Evolutionary conservation across 2,329 filamentous ascomycete species (phyloP), one percentile per base, ranked within the genome.

Genomic region (Sclerotinia glacialis): DNA sequence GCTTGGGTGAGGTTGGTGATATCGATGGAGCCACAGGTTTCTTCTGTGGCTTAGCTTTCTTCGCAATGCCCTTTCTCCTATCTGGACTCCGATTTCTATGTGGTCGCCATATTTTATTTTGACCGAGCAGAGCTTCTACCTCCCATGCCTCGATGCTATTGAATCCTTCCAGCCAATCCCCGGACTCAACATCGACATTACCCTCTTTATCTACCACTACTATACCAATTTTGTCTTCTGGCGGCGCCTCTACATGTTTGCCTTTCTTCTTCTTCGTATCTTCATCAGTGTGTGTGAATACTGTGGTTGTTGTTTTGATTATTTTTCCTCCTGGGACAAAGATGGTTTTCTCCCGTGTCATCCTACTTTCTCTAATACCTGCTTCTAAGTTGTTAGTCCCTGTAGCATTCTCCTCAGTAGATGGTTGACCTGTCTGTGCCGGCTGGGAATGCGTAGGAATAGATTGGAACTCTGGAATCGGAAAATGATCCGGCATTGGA

Each of bases 131-230:
- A 28, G 55, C 55, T 21, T 60, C 64, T 37, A 65, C 46, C 50
- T 65, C 64, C 64, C 64, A 65, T n/a, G 34, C 44, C 46, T 65
- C 64, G 21, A 65, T 65, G 21, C 23, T 47, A 11, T 65, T 65
- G 28, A 50, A 59, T 11, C 46, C 54, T 23, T 40, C 54, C 23
- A 65, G 49, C 64, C 64, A 65, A n/a, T 60, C 55, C 18, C 64
- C 46, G 5, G 56, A 37, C 26, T 65, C 64, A 44, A 50, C 64
- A 21, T 65, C 47, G 14, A 61, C 34, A 26, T 65, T 60, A 8
- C 64, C 64, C 50, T 66, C 64, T 37, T 54, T 66, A 40, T 66
- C 64, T 62, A 63, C 59, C n/a, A 55, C 23, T 7, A 63, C 58
- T 47, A 66, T 63, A 34, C 55, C 55, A 21, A 65, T 21, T 61